Base-by-base conservation (phyloP, 176 grass and related monocot species). In the Eragrostis nindensis region DNA sequence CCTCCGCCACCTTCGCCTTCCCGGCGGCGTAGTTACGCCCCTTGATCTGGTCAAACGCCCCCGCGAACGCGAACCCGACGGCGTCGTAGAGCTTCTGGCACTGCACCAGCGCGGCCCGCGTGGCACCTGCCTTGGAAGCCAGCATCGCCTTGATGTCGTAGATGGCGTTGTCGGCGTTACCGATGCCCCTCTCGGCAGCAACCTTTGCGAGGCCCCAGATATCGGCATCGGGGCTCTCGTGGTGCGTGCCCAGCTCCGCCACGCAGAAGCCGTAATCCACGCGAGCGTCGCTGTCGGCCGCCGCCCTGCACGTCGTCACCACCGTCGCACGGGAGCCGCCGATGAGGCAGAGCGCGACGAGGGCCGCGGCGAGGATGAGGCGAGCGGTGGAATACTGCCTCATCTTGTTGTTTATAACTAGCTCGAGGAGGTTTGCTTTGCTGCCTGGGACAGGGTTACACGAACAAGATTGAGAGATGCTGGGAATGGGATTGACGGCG, bases 211-310 rank as follows among this genome's bases (percentile, higher is more conserved):
- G 68, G 13, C 86, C 86, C 80, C 80, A 83, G 17, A 42, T 13
- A 29, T 88, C 86, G 1, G 86, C 80, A 59, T 62, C 36, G n/a
- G 86, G 80, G 80, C 74, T 83, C 12, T 83, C 80, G 60, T 44
- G 80, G 74, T 88, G 74, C 18, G 4, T 73, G 49, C 86, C 81
- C 50, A 88, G 75, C 61, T 84, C 74, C 6, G 68, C n/a, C 42
- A 83, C 80, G 86, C 81, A 88, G 75, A 88, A 88, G 40, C 22
- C 40, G 81, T 84, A 88, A 80, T 84, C 74, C 40, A 88, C 80
- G 49, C 75, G 86, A 6, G 22, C 29, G 80, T 88, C 81, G 29
- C 68, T 68, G 29, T 39, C 61, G 12, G 86, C 86, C 29, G 81
- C 86, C 30, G 81, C 81, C 60, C 46, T 15, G 86, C 86, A 88